phyloP scores from a whole-genome alignment of 441 rosid species.

The Populus hybrid region DNA sequence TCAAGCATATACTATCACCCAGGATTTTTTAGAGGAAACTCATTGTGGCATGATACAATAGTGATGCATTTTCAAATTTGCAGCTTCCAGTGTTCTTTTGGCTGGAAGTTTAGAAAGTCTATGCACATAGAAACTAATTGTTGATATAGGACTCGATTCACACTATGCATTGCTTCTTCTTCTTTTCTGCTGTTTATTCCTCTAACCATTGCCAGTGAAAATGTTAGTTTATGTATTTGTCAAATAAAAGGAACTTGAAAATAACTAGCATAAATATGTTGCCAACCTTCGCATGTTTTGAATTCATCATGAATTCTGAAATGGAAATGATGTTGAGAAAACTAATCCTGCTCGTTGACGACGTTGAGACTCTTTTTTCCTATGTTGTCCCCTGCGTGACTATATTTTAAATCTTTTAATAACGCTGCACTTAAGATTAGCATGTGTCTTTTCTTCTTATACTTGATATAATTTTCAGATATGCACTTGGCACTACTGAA shows the following conservation, averaged over 20 bases:
- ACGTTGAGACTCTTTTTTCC: neutral
- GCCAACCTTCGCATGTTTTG: neutral
- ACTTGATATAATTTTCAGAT: neutral
- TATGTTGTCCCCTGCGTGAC: neutral
- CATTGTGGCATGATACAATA: too few relatives aligned
- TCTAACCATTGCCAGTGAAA: neutral
- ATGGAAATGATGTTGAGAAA: too few relatives aligned
- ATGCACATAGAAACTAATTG: too few relatives aligned
- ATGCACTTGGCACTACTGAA: neutral
- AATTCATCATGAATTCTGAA: neutral
- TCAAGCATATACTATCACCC: too few relatives aligned
- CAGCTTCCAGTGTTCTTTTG: too few relatives aligned
- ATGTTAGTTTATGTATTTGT: neutral
- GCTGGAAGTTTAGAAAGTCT: too few relatives aligned
- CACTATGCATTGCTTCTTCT: neutral
- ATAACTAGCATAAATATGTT: neutral
- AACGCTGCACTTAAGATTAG: neutral
- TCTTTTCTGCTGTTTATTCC: neutral
- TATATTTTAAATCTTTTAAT: neutral
- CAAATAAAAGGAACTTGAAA: neutral
- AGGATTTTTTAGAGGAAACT: too few relatives aligned
- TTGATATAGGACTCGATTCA: neutral
- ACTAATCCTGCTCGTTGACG: neutral
- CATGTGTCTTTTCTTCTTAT: neutral
- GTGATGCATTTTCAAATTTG: too few relatives aligned